phyloP scores from a whole-genome alignment of 148 eudicot genomes.

The Chenopodium suecicum region DNA sequence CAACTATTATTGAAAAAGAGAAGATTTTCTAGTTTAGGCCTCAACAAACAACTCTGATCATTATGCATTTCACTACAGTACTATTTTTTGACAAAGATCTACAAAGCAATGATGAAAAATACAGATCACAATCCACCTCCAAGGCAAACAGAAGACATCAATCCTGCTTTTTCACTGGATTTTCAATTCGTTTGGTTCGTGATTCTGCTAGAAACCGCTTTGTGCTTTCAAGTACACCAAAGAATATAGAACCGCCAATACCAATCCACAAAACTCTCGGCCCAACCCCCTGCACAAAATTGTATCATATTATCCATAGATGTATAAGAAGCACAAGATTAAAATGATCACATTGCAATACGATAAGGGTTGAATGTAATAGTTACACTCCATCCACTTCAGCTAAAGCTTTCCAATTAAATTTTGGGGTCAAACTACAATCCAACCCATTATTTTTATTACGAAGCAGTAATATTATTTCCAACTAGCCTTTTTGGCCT shows the following conservation, averaged over 20 bases:
- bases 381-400: background rate
- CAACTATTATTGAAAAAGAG: too few relatives aligned
- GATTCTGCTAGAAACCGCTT: conserved; percentile 53
- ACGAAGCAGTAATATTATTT: too few relatives aligned
- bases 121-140: background rate
- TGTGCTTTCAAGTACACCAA: conserved; percentile 79
- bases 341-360: background rate
- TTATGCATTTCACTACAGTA: background rate
- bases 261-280: conserved; percentile 88
- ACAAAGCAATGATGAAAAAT: background rate
- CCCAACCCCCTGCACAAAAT: conserved; percentile 54
- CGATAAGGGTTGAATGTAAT: background rate
- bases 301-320: background rate
- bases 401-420: background rate
- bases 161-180: conserved; percentile 21
- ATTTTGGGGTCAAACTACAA: background rate
- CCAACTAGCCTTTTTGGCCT: too few relatives aligned
- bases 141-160: conserved; percentile 5
- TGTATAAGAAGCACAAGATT: background rate
- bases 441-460: background rate
- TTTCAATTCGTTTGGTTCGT: conserved; percentile 22
- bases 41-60: background rate
- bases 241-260: conserved; percentile 81
- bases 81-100: background rate
- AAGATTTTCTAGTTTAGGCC: too few relatives aligned